A percentile compares a stretch with the other conserved stretches of the same genome.
phyloP scores from a whole-genome alignment of 257 asterid genomes.

The Fraxinus pennsylvanica region DNA sequence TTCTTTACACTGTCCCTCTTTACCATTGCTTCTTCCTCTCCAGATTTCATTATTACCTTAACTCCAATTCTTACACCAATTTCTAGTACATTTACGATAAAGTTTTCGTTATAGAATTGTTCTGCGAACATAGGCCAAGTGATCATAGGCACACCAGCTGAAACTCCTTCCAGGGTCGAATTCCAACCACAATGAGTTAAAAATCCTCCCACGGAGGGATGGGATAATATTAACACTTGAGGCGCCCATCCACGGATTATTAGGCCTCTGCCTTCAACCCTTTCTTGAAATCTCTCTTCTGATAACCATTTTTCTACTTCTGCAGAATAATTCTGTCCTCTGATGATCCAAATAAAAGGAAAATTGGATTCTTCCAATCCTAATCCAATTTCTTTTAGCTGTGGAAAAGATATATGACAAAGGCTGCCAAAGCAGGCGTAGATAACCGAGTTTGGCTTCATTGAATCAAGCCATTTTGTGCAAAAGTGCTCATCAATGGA shows the following conservation, averaged over 20 bases:
- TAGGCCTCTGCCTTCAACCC: conserved; percentile 29
- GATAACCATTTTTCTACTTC: conserved; percentile 35
- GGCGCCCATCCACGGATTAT: conserved; percentile 53
- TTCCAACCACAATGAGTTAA: conserved; percentile 43
- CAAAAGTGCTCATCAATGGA: conserved; percentile 24
- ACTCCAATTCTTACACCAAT: conserved; percentile 37
- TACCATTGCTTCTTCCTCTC: conserved; percentile 24
- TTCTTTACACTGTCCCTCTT: conserved; percentile 25
- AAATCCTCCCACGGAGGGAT: conserved; percentile 36
- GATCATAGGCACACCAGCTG: conserved; percentile 35
- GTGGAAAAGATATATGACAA: conserved; percentile 30
- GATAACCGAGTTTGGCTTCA: conserved; percentile 30
- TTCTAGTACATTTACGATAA: conserved; percentile 26
- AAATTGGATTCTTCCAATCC: conserved; percentile 35
- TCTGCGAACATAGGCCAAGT: conserved; percentile 44
- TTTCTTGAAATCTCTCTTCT: conserved; percentile 26
- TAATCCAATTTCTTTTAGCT: conserved; percentile 34
- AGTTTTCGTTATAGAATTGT: conserved; percentile 39
- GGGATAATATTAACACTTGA: conserved; percentile 38
- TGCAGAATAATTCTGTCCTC: conserved; percentile 19
- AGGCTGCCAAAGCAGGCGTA: conserved; percentile 46
- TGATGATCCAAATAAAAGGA: conserved; percentile 37
- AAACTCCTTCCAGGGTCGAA: conserved; percentile 35
- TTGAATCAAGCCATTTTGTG: conserved; percentile 36
- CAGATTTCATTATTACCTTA: background rate